These are phyloP conservation scores for Tuber microsphaerosporum DNA, from an alignment of 495 filamentous ascomycete species.

Conservation along the genomic window DNA sequence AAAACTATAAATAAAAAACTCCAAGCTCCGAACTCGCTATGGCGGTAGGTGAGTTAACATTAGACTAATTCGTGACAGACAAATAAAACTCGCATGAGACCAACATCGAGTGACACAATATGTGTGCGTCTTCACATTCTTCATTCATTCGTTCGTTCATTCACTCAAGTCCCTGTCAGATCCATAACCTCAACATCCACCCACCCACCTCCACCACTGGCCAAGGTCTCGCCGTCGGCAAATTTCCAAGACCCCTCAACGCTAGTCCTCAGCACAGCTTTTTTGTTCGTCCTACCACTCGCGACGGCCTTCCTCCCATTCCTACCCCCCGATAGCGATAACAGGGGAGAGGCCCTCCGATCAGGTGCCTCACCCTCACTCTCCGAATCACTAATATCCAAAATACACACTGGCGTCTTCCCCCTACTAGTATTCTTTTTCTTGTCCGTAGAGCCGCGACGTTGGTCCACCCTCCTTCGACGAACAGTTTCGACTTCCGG, in stretches of 20 bases:
- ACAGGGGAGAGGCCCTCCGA: background rate
- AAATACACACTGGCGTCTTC: background rate
- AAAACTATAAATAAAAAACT: background rate
- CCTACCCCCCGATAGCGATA: background rate
- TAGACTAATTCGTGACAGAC: background rate
- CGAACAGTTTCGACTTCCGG: background rate
- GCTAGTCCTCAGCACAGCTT: slow-evolving; percentile 28
- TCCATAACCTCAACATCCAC: slow-evolving; percentile 33
- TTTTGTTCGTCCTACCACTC: slow-evolving; percentile 19
- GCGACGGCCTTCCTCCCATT: background rate
- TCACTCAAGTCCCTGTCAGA: slow-evolving; percentile 26
- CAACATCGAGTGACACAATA: background rate
- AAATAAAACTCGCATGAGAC: background rate
- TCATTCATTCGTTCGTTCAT: slow-evolving; percentile 6
- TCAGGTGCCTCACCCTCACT: background rate
- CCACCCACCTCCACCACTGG: slow-evolving; percentile 20
- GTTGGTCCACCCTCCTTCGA: background rate
- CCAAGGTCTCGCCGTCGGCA: slow-evolving; percentile 10
- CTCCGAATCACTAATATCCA: background rate
- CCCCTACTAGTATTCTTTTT: background rate
- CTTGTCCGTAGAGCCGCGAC: background rate
- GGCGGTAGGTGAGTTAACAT: background rate
- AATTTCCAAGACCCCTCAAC: slow-evolving; percentile 31
- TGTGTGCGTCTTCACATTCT: background rate
- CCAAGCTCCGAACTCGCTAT: background rate